phyloP scores from a whole-genome alignment of 129 eudicot species.

The Lactuca sativa region DNA sequence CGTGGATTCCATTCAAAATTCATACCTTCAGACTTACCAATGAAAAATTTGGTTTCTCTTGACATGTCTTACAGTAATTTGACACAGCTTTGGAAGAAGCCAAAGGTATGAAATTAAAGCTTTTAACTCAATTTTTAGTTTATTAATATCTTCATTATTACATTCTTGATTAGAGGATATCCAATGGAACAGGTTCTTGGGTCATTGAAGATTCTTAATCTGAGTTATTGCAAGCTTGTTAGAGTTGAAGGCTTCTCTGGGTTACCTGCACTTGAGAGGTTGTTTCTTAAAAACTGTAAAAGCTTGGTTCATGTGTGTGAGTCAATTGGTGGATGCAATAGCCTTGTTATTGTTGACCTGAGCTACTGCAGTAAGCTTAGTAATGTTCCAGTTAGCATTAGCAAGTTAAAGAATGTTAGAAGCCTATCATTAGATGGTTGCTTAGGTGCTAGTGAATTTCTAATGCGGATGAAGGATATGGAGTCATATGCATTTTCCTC shows the following conservation, averaged over 20 bases:
- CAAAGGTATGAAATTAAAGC: slow-evolving; percentile 9
- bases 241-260: neutral
- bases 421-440: slow-evolving; percentile 13
- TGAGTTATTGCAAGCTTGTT: slow-evolving; percentile 7
- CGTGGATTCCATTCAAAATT: slow-evolving; percentile 11
- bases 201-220: slow-evolving; percentile 19
- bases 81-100: slow-evolving; percentile 10
- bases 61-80: slow-evolving; percentile 26
- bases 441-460: neutral
- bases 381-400: slow-evolving; percentile 1
- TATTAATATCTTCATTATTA: neutral
- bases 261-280: slow-evolving; percentile 22
- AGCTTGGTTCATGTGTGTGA: slow-evolving; percentile 17
- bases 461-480: too few relatives aligned
- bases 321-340: slow-evolving; percentile 10
- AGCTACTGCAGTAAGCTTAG: slow-evolving; percentile 12
- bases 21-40: slow-evolving; percentile 15
- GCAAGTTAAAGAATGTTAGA: neutral
- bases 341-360: slow-evolving; percentile 5
- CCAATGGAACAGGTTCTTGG: slow-evolving; percentile 19
- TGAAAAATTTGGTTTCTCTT: slow-evolving; percentile 23
- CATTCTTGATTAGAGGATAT: neutral
- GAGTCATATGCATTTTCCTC: too few relatives aligned
- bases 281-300: neutral
- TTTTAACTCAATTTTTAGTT: too few relatives aligned